phyloP scores from a whole-genome alignment of 495 filamentous ascomycete genomes.

The Lindgomyces ingoldianus region DNA sequence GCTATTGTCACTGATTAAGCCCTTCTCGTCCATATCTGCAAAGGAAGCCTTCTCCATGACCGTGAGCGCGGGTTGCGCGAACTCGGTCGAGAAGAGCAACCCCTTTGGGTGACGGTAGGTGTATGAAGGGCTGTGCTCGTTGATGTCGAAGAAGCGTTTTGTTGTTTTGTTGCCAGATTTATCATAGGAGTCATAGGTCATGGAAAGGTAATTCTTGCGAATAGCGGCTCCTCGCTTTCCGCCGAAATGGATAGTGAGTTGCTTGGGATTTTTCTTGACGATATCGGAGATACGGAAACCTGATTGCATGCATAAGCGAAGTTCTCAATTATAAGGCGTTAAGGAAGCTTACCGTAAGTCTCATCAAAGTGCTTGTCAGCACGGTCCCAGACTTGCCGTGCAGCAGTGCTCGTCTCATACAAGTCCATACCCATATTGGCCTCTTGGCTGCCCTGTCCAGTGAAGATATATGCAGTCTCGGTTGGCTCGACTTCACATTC shows the following conservation, averaged over 20 bases:
- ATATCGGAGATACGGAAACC: constrained; percentile 48
- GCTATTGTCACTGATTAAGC: constrained; percentile 29
- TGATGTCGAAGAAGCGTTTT: constrained; percentile 35
- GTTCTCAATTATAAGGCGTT: neutral
- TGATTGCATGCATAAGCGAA: constrained; percentile 17
- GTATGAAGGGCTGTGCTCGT: constrained; percentile 37
- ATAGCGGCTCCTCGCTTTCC: constrained; percentile 45
- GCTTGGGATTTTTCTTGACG: constrained; percentile 47
- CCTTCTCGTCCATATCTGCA: constrained; percentile 41
- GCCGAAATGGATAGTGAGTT: constrained; percentile 49
- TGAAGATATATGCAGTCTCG: constrained; percentile 49
- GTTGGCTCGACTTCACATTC: constrained; percentile 47
- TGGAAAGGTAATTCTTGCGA: constrained; percentile 45
- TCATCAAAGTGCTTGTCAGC: constrained; percentile 45
- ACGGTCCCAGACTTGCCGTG: constrained; percentile 47
- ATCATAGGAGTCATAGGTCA: constrained; percentile 32
- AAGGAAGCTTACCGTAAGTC: constrained; percentile 42
- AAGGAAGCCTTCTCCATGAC: constrained; percentile 46
- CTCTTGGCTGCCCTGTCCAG: constrained; percentile 50
- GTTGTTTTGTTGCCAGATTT: constrained; percentile 10
- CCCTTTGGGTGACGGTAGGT: constrained; percentile 44
- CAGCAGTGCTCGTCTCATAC: constrained; percentile 43
- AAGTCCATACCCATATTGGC: constrained; percentile 51
- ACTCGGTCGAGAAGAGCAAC: constrained; percentile 48
- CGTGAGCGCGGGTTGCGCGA: constrained; percentile 49